A percentile compares a stretch with the other conserved stretches of the same genome.
These are phyloP conservation scores for Dendrocalamus latiflorus DNA, from an alignment of 202 grass and related monocot genomes.

Conservation along the genomic window DNA sequence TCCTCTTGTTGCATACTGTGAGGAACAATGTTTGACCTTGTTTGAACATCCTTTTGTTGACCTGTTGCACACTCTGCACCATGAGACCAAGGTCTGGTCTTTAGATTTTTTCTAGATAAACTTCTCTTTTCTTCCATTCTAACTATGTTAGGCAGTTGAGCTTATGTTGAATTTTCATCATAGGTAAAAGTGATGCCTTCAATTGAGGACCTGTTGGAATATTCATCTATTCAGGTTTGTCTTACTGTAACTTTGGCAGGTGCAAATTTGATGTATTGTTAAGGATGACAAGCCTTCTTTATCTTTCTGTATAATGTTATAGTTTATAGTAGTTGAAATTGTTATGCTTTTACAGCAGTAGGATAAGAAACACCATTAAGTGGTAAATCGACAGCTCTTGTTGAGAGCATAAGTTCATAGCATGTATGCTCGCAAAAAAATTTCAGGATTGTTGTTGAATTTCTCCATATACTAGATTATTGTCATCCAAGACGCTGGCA, in stretches of 20 bases:
- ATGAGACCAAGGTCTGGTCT: constrained; percentile 65
- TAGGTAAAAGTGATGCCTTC: constrained; percentile 65
- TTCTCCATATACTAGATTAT: neutral
- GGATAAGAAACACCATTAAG: neutral
- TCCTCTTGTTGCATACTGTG: constrained; percentile 57
- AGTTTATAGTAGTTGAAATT: neutral
- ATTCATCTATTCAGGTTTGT: constrained; percentile 69
- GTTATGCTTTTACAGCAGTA: neutral
- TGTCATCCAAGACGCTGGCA: neutral
- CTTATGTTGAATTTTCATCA: constrained; percentile 30
- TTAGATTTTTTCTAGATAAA: constrained; percentile 19
- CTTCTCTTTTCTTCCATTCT: constrained; percentile 9
- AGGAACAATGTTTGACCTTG: constrained; percentile 62
- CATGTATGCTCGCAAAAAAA: neutral
- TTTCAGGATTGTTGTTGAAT: neutral
- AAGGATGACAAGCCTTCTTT: neutral
- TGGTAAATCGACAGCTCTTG: neutral
- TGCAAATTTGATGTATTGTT: constrained; percentile 2
- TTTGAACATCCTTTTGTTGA: constrained; percentile 69
- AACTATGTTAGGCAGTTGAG: constrained; percentile 1
- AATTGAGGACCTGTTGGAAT: constrained; percentile 53
- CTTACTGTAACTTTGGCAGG: neutral
- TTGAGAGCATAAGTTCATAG: neutral
- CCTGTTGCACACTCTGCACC: constrained; percentile 42
- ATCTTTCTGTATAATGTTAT: neutral